A percentile compares a stretch with the other conserved stretches of the same genome.
Conservation (phyloP, 1,284 basidiomycete species). For the Apiotrichum mycotoxinovorans region DNA sequence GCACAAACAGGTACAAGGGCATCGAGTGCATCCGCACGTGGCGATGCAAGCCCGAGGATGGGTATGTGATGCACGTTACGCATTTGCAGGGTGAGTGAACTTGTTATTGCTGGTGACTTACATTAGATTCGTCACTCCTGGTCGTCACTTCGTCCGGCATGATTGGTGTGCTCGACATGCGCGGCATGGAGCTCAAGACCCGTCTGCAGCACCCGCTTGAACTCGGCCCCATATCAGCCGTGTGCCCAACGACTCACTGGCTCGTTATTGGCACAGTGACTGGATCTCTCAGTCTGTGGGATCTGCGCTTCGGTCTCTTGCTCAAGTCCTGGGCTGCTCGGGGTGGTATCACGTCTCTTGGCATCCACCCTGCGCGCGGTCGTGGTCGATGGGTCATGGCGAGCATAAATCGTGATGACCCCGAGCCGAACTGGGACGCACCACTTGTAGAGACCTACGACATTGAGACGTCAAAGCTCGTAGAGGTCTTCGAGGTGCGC, state of each 20-base stretch:
- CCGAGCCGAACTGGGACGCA: not conserved
- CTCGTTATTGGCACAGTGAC: constrained; percentile 78
- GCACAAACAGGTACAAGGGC: constrained; percentile 57
- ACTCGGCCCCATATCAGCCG: constrained; percentile 75
- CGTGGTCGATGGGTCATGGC: constrained; percentile 82
- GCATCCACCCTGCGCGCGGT: constrained; percentile 72
- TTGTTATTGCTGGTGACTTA: constrained; percentile 7
- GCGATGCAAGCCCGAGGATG: constrained; percentile 26
- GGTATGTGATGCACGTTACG: constrained; percentile 31
- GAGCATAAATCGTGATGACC: constrained; percentile 57
- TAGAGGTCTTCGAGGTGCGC: constrained; percentile 46
- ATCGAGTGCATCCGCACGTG: constrained; percentile 61
- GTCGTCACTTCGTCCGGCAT: constrained; percentile 77
- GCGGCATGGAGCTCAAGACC: constrained; percentile 73
- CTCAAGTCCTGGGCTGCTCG: constrained; percentile 77
- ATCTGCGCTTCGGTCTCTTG: constrained; percentile 85
- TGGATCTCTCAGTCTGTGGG: constrained; percentile 85
- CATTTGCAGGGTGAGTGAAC: constrained; percentile 34
- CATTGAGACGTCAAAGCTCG: constrained; percentile 47
- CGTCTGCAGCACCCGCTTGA: constrained; percentile 79
- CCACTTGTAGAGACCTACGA: constrained; percentile 47
- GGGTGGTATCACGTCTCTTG: constrained; percentile 58
- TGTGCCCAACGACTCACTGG: constrained; percentile 82
- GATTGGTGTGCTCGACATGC: constrained; percentile 76
- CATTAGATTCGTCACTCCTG: constrained; percentile 57